Evolutionary conservation across 2,329 filamentous ascomycete species (phyloP).

Genomic region (Colletotrichum godetiae): DNA sequence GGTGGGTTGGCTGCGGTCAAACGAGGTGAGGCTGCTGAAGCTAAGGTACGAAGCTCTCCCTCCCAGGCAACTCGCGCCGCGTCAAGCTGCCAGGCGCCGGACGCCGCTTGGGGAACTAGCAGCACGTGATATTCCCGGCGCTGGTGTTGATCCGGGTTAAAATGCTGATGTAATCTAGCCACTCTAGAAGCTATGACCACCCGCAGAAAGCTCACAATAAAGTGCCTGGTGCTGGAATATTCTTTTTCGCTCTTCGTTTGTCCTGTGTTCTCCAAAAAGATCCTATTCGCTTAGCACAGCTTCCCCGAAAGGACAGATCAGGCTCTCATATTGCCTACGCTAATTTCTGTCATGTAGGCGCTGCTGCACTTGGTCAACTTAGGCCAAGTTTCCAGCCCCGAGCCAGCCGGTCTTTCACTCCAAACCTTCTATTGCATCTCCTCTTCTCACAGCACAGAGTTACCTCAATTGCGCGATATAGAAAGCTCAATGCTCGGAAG

Average conservation of each 20-base stretch:
- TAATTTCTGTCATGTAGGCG: conserved; percentile 32
- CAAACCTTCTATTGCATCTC: conserved; percentile 1
- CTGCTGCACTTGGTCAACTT: conserved; percentile 8
- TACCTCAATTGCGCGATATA: neutral
- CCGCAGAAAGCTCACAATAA: conserved; percentile 24
- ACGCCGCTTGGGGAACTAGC: neutral
- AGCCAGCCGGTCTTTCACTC: neutral
- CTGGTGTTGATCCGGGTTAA: conserved; percentile 8
- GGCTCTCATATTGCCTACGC: neutral
- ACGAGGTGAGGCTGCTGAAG: conserved; percentile 36
- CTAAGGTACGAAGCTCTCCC: conserved; percentile 33
- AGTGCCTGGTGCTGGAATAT: conserved; percentile 33
- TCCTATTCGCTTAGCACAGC: conserved; percentile 5
- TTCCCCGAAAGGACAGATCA: conserved; percentile 25
- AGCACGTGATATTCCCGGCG: conserved; percentile 19
- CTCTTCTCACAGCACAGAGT: neutral
- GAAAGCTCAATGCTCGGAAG: neutral
- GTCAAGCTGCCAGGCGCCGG: conserved; percentile 36
- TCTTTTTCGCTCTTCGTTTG: conserved; percentile 4
- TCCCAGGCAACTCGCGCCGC: conserved; percentile 39
- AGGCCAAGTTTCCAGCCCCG: conserved; percentile 10
- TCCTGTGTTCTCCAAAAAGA: conserved; percentile 4
- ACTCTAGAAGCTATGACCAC: conserved; percentile 29
- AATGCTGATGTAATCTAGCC: conserved; percentile 6
- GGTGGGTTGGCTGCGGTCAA: conserved; percentile 33